Evolutionary conservation across 2,329 filamentous ascomycete species (phyloP), one percentile per base, ranked within the genome.

Genomic region (Colletotrichum gigasporum): DNA sequence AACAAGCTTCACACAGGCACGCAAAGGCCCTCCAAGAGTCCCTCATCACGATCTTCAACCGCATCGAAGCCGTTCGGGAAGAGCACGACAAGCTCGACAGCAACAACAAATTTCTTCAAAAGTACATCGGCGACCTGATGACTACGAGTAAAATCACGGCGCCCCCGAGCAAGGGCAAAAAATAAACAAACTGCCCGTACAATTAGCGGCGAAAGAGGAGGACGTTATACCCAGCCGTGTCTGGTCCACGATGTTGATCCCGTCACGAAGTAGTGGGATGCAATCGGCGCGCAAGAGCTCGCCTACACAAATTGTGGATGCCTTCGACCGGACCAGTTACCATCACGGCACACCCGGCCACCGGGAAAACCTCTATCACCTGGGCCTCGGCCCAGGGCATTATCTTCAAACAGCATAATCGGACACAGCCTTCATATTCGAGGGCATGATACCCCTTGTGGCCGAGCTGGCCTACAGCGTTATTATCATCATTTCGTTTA

Each of bases 121-220:
- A 97, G 77, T 98, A 98, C 76, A 98, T 98, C 72, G 95, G 95
- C 69, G 95, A 97, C 74, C 85, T 98, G 58, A 98, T 97, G 87
- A 92, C 93, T 70, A 91, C 89, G n/a, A 90, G 87, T 75, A 91
- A 91, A 74, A 91, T 91, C 70, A 91, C 89, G 1, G 84, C 88
- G 2, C 81, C 85, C 2, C 79, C 80, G 56, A 80, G 77, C 66
- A 80, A 84, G 30, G 78, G 77, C 57, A 85, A 86, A 72, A 89
- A 88, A 74, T 88, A 73, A 83, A 30, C 26, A 14, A 16, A 14
- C 16, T 8, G 2, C 18, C 2, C 14, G 14, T 11, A 3, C 26
- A 5, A 7, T 5, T 5, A 3, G 16, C 14, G 5, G 16, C 14
- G 16, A 20, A 63, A 35, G 58, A 57, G 14, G 20, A 41, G 20